phyloP scores from a whole-genome alignment of 2,329 filamentous ascomycete genomes.

The Ophiosphaerella korrae region DNA sequence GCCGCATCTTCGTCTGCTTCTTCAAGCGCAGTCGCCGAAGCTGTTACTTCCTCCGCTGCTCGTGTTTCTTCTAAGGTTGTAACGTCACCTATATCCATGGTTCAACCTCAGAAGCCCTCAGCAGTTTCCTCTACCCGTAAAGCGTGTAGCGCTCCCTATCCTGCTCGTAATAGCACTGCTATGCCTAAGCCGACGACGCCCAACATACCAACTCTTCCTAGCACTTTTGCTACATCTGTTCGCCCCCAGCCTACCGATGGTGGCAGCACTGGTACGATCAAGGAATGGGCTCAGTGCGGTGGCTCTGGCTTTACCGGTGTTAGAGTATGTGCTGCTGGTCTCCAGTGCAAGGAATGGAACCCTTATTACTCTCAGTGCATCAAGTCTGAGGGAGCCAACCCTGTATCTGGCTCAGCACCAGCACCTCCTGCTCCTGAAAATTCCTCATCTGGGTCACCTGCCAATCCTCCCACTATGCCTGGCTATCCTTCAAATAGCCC shows the following conservation, averaged over 20 bases:
- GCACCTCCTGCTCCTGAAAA: slow-evolving; percentile 2
- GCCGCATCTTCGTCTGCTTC: no score
- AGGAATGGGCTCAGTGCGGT: slow-evolving; percentile 50
- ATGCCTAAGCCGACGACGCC: neutral
- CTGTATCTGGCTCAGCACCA: slow-evolving; percentile 13
- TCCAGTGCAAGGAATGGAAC: slow-evolving; percentile 49
- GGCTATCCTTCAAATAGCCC: no score
- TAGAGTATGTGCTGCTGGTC: slow-evolving; percentile 46
- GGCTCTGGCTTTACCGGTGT: slow-evolving; percentile 49
- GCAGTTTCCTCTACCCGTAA: slow-evolving; percentile 3
- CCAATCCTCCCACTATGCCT: neutral
- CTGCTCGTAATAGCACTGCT: slow-evolving; percentile 12
- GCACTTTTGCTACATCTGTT: slow-evolving; percentile 27
- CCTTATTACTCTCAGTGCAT: slow-evolving; percentile 55
- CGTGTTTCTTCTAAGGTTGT: slow-evolving; percentile 2
- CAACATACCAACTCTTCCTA: slow-evolving; percentile 9
- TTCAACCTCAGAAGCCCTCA: neutral
- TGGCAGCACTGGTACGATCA: slow-evolving; percentile 15
- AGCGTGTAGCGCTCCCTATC: slow-evolving; percentile 8
- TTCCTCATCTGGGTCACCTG: neutral
- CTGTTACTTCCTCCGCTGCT: slow-evolving; percentile 7
- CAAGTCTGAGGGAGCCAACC: slow-evolving; percentile 15
- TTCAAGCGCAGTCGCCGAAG: slow-evolving; percentile 11
- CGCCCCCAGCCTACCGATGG: slow-evolving; percentile 25
- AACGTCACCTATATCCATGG: neutral